phyloP scores from a whole-genome alignment of 495 filamentous ascomycete genomes.

The Podospora didyma region DNA sequence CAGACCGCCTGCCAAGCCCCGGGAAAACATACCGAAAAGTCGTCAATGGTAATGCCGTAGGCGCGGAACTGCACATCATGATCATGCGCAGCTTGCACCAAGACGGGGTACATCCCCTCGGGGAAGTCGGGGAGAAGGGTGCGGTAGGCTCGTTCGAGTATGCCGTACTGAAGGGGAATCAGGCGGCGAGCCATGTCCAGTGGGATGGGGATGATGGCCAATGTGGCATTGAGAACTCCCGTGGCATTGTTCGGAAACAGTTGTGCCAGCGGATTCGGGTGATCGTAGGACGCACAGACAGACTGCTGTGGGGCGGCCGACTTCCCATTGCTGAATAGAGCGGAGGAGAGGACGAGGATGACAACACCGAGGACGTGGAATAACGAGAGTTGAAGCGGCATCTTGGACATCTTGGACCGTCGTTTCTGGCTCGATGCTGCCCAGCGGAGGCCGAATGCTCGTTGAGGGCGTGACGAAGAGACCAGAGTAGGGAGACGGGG shows the following conservation, averaged over 20 bases:
- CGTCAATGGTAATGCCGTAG: slow-evolving; percentile 31
- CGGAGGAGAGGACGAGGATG: slow-evolving; percentile 20
- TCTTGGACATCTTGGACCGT: slow-evolving; percentile 18
- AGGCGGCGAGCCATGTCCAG: slow-evolving; percentile 28
- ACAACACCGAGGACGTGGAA: slow-evolving; percentile 21
- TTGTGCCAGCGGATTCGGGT: slow-evolving; percentile 31
- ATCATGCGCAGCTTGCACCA: slow-evolving; percentile 42
- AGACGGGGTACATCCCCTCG: slow-evolving; percentile 40
- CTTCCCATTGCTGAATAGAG: slow-evolving; percentile 20
- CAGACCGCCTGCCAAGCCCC: neutral
- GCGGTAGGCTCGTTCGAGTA: slow-evolving; percentile 37
- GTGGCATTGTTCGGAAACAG: slow-evolving; percentile 35
- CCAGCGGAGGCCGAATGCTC: slow-evolving; percentile 15
- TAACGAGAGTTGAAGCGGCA: slow-evolving; percentile 18
- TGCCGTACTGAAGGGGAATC: slow-evolving; percentile 34
- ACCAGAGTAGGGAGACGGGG: slow-evolving; percentile 21
- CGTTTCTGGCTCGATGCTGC: slow-evolving; percentile 16
- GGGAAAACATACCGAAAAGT: slow-evolving; percentile 36
- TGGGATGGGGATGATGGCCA: slow-evolving; percentile 38
- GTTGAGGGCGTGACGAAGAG: slow-evolving; percentile 8
- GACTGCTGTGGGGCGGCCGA: slow-evolving; percentile 17
- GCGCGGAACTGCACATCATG: slow-evolving; percentile 37
- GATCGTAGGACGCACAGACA: slow-evolving; percentile 34
- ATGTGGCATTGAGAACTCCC: slow-evolving; percentile 39
- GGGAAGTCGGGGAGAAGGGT: slow-evolving; percentile 36